phyloP scores from a whole-genome alignment of 2,329 filamentous ascomycete genomes.

The Madurella mycetomatis region DNA sequence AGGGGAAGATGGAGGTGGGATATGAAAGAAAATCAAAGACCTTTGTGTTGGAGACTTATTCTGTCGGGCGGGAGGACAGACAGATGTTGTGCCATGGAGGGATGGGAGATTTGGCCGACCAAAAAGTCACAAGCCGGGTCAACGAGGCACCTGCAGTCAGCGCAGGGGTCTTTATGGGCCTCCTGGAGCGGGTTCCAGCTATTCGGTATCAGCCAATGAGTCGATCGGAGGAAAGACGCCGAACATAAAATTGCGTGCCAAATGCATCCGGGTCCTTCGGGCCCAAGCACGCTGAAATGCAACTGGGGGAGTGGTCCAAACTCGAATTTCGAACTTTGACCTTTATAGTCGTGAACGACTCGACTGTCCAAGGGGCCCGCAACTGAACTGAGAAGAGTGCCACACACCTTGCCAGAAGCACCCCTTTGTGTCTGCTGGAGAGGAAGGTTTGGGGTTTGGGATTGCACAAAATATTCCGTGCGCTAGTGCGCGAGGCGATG shows the following conservation, averaged over 20 bases:
- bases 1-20: not conserved
- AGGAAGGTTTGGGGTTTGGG: too few species aligned
- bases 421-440: too few species aligned
- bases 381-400: too few species aligned
- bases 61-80: constrained; percentile 1
- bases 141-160: not conserved
- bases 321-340: not conserved
- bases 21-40: constrained; percentile 7
- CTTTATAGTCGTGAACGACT: too few species aligned
- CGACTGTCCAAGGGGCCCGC: too few species aligned
- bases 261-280: not conserved
- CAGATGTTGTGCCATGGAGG: constrained; percentile 23
- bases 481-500: too few species aligned
- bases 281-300: not conserved
- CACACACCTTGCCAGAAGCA: too few species aligned
- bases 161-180: constrained; percentile 1
- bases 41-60: constrained; percentile 8
- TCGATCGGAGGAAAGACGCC: constrained; percentile 1
- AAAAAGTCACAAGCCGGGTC: constrained; percentile 4
- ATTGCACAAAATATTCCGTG: too few species aligned
- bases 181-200: not conserved
- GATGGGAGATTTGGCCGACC: constrained; percentile 6
- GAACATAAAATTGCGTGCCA: constrained; percentile 13
- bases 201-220: constrained; percentile 13
- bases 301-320: not conserved